These are phyloP conservation scores for Metschnikowia amazonensis DNA, from an alignment of 805 yeast genomes.

Conservation along the genomic window DNA sequence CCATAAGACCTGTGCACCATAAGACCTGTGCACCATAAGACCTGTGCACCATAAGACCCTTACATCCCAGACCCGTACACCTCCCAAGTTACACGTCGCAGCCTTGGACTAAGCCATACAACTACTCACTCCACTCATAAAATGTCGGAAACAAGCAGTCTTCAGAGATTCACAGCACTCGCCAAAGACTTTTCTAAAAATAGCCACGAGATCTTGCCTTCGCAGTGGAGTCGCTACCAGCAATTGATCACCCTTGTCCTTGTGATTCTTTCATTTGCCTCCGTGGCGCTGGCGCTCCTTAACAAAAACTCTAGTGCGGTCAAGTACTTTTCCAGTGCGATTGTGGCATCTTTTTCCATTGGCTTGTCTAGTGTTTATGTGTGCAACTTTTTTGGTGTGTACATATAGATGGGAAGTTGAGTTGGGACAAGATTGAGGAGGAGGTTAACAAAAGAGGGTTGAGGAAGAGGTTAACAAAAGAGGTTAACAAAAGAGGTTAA, in stretches of 20 bases:
- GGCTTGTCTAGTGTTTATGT: slow-evolving; percentile 36
- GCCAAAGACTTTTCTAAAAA: slow-evolving; percentile 10
- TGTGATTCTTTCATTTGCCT: slow-evolving; percentile 14
- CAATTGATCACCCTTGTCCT: slow-evolving; percentile 14
- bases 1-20: background rate
- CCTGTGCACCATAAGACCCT: too few relatives aligned
- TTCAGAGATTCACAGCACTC: slow-evolving; percentile 11
- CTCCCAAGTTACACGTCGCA: background rate
- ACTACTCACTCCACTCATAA: background rate
- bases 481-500: too few relatives aligned
- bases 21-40: background rate
- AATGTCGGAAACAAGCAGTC: slow-evolving; percentile 4
- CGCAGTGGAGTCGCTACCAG: slow-evolving; percentile 14
- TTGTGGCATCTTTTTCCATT: slow-evolving; percentile 35
- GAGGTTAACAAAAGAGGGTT: background rate
- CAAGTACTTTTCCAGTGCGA: slow-evolving; percentile 27
- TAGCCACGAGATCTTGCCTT: slow-evolving; percentile 14
- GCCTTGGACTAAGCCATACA: too few relatives aligned
- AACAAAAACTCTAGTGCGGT: slow-evolving; percentile 12
- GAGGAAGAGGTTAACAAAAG: too few relatives aligned
- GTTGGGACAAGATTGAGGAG: background rate
- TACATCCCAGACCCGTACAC: background rate
- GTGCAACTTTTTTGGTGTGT: slow-evolving; percentile 43
- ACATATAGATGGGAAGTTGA: slow-evolving; percentile 23
- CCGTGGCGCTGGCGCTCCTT: slow-evolving; percentile 17